phyloP scores from a whole-genome alignment of 129 eudicot species.

The Heracleum sosnowskyi region DNA sequence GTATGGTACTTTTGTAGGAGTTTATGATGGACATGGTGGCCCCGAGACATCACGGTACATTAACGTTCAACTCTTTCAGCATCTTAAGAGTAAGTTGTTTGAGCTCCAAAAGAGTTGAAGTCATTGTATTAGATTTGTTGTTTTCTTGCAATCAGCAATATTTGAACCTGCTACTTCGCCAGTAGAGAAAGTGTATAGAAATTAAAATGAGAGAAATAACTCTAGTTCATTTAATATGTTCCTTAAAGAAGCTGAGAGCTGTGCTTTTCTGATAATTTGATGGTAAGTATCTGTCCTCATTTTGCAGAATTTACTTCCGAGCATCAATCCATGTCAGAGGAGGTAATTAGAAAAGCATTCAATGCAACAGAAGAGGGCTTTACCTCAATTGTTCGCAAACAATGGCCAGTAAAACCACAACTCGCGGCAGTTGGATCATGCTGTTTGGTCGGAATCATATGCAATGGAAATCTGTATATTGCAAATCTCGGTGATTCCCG shows the following conservation, averaged over 20 bases:
- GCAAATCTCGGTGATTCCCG: conserved; percentile 31
- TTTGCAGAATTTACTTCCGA: conserved; percentile 51
- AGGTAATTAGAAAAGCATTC: conserved; percentile 11
- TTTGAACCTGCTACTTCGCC: not conserved
- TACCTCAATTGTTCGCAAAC: conserved; percentile 16
- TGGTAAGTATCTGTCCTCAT: not conserved
- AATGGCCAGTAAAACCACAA: conserved; percentile 17
- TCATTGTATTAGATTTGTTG: not conserved
- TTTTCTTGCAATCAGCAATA: not conserved
- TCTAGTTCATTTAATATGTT: not conserved
- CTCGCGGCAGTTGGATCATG: conserved; percentile 20
- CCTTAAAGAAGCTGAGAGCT: no score
- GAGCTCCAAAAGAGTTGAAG: conserved; percentile 3
- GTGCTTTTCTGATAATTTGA: not conserved
- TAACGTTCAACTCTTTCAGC: conserved; percentile 70
- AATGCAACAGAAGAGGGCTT: conserved; percentile 20
- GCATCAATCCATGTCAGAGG: conserved; percentile 17
- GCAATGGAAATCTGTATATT: conserved; percentile 20
- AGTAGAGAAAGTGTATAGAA: no score
- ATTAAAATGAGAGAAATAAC: no score
- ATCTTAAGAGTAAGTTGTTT: conserved; percentile 79
- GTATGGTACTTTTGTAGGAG: conserved; percentile 82
- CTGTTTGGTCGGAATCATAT: conserved; percentile 23
- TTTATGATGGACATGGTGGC: conserved; percentile 98
- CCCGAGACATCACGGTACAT: conserved; percentile 84